phyloP scores from a whole-genome alignment of 352 stramenopile genomes.

The Pythium biforme region DNA sequence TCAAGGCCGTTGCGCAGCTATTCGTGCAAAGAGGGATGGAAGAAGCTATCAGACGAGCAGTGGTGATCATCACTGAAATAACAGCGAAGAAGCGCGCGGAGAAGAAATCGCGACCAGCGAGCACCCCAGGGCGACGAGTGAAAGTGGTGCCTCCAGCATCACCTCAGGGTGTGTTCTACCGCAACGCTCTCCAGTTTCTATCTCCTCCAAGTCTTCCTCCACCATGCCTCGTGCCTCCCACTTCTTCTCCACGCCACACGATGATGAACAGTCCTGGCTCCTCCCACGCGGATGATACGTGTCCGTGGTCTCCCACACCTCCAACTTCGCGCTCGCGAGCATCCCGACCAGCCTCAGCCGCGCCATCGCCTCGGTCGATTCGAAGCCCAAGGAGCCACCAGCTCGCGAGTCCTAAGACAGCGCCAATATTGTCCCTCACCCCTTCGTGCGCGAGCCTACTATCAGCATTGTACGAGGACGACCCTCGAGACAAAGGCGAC shows the following conservation, averaged over 20 bases:
- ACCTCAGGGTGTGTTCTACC: slow-evolving; percentile 32
- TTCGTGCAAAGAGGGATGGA: neutral
- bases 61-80: neutral
- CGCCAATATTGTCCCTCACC: slow-evolving; percentile 1
- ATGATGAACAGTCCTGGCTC: neutral
- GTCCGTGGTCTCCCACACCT: slow-evolving; percentile 1
- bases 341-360: neutral
- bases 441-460: slow-evolving; percentile 18
- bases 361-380: slow-evolving; percentile 9
- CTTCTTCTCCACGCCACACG: slow-evolving; percentile 13
- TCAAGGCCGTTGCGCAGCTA: neutral
- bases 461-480: slow-evolving; percentile 13
- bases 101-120: slow-evolving; percentile 10
- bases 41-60: slow-evolving; percentile 3
- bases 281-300: neutral
- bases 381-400: neutral
- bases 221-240: slow-evolving; percentile 5
- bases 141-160: neutral
- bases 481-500: slow-evolving; percentile 1
- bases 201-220: slow-evolving; percentile 27
- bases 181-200: slow-evolving; percentile 26
- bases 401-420: neutral
- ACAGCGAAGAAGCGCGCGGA: slow-evolving; percentile 4
- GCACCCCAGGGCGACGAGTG: neutral
- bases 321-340: neutral